Percentiles rank a stretch among this genome's conserved stretches.
Evolutionary conservation across 148 eudicot genomes (phyloP).

Genomic region (Nepenthes mirabilis): DNA sequence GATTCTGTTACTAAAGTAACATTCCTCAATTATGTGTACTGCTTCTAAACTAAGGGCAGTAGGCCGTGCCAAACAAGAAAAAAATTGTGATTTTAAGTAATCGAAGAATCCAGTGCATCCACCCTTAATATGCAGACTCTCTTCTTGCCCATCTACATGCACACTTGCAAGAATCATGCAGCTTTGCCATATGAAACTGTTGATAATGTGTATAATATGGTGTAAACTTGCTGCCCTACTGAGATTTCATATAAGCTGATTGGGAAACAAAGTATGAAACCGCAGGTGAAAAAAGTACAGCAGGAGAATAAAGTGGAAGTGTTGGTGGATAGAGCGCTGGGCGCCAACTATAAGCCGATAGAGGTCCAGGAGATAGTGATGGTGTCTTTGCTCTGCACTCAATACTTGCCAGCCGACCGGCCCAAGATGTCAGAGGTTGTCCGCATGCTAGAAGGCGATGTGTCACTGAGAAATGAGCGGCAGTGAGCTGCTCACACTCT

Average conservation of each 20-base stretch:
- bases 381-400: constrained; percentile 87
- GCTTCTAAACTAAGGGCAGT: neutral
- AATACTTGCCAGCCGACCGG: constrained; percentile 60
- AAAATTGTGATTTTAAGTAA: too few relatives aligned
- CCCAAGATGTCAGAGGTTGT: constrained; percentile 97
- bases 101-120: too few relatives aligned
- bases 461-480: constrained; percentile 89
- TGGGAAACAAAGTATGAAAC: neutral
- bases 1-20: too few relatives aligned
- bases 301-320: constrained; percentile 71
- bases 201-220: too few relatives aligned
- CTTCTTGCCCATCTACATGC: too few relatives aligned
- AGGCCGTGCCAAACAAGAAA: too few relatives aligned
- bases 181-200: too few relatives aligned
- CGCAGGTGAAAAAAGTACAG: constrained; percentile 75
- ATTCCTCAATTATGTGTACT: too few relatives aligned
- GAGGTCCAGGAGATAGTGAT: constrained; percentile 87
- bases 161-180: too few relatives aligned
- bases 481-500: constrained; percentile 28
- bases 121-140: too few relatives aligned
- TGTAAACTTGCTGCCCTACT: too few relatives aligned
- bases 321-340: constrained; percentile 66
- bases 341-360: constrained; percentile 63
- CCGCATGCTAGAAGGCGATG: constrained; percentile 89
- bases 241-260: too few relatives aligned